Percentiles rank a stretch among this genome's conserved stretches.
phyloP scores from a whole-genome alignment of 192 early-diverging fungal genomes.

The Rhizophlyctis rosea region DNA sequence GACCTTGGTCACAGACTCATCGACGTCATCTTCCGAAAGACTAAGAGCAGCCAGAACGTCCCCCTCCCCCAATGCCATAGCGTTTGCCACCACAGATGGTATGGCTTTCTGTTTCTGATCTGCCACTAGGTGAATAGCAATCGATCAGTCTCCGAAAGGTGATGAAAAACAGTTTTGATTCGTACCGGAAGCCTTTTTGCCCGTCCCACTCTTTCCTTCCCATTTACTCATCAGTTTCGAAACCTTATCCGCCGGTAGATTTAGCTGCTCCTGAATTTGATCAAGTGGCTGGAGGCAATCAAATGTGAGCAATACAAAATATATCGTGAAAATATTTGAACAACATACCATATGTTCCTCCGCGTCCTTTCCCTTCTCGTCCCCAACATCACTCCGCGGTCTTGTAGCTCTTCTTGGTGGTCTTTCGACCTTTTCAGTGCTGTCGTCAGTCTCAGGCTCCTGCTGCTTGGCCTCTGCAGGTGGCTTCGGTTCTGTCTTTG shows the following conservation, averaged over 20 bases:
- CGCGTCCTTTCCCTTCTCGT: no score
- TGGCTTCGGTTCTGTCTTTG: neutral
- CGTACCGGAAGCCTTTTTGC: constrained; percentile 5
- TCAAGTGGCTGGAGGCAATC: constrained; percentile 13
- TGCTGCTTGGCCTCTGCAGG: neutral
- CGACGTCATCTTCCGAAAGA: constrained; percentile 32
- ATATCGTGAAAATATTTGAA: no score
- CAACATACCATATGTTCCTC: neutral
- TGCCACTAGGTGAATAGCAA: neutral
- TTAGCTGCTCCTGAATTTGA: constrained; percentile 27
- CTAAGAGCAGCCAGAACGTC: constrained; percentile 22
- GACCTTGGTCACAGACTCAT: constrained; percentile 26
- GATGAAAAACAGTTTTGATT: no score
- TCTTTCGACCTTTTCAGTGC: neutral
- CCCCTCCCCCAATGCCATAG: constrained; percentile 21
- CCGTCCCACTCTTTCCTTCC: constrained; percentile 10
- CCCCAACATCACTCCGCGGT: no score
- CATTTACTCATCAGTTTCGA: constrained; percentile 22
- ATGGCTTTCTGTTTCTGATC: constrained; percentile 3
- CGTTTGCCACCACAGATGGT: constrained; percentile 23
- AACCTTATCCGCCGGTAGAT: constrained; percentile 27
- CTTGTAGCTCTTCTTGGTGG: no score
- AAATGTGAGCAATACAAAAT: no score
- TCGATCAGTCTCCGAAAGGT: no score
- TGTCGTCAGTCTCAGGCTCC: neutral